These are phyloP conservation scores for Beverwykella pulmonaria DNA, from an alignment of 495 filamentous ascomycete species.

Conservation along the genomic window DNA sequence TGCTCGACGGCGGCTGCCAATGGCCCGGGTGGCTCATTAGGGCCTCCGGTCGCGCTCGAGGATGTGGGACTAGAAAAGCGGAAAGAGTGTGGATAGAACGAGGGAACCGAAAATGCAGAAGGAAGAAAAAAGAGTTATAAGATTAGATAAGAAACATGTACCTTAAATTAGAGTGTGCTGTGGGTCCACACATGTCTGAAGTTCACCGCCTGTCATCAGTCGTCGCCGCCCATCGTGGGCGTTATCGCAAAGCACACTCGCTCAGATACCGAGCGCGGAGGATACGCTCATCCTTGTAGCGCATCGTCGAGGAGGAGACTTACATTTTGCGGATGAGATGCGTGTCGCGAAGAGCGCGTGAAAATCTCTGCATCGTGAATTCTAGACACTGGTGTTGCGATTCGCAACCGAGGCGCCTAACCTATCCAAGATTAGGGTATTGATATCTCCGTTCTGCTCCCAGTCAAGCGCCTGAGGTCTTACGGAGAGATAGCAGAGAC, in stretches of 20 bases:
- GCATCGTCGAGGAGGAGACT: background rate
- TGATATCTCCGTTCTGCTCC: too few relatives aligned
- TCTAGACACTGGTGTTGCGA: background rate
- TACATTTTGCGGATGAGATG: background rate
- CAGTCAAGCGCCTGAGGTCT: too few relatives aligned
- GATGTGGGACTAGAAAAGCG: background rate
- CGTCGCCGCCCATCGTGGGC: background rate
- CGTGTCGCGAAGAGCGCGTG: background rate
- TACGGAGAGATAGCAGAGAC: too few relatives aligned
- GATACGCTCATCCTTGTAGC: background rate
- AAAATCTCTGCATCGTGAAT: constrained; percentile 1
- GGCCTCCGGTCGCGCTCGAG: background rate
- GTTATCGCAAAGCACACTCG: background rate
- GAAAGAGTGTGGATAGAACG: background rate
- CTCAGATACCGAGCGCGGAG: background rate
- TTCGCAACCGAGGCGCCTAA: too few relatives aligned
- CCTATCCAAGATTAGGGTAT: too few relatives aligned
- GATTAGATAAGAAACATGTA: background rate
- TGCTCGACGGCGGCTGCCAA: constrained; percentile 23
- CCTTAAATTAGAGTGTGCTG: background rate
- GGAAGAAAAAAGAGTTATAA: background rate
- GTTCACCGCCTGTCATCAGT: background rate
- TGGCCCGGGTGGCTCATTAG: constrained; percentile 15
- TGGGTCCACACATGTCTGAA: background rate
- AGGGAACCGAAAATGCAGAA: too few relatives aligned